Conservation (phyloP, 768 basidiomycete genomes). For the Tricholoma sp. region DNA sequence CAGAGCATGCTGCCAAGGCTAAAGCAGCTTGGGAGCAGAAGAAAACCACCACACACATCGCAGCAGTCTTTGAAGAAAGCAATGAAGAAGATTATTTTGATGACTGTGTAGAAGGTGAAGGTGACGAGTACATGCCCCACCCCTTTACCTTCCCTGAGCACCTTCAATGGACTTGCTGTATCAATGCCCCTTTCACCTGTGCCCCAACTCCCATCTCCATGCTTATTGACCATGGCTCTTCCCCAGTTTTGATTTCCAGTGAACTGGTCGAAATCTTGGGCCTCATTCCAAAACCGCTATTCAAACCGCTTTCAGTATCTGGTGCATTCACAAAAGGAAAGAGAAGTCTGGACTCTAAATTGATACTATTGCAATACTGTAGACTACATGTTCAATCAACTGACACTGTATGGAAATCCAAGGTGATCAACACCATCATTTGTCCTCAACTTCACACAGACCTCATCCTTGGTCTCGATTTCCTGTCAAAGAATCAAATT, state of each 20-base stretch:
- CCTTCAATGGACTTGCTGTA: not conserved
- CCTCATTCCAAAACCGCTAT: not conserved
- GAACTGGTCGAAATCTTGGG: not conserved
- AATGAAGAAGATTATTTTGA: not conserved
- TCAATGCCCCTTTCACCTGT: not conserved
- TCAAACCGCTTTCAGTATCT: not conserved
- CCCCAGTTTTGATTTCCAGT: not conserved
- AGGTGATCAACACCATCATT: conserved; percentile 1
- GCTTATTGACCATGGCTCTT: not conserved
- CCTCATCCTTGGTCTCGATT: not conserved
- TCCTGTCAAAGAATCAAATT: conserved; percentile 2
- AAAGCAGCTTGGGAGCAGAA: not conserved
- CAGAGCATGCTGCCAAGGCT: not conserved
- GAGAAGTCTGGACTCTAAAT: not conserved
- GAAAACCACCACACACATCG: not conserved
- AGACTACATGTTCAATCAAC: not conserved
- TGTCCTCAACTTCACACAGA: not conserved
- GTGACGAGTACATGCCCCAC: not conserved
- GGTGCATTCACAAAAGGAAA: not conserved
- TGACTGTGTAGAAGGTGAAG: not conserved
- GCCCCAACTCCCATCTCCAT: too few relatives aligned
- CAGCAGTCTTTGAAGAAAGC: not conserved
- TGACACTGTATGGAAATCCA: not conserved
- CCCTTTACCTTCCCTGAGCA: not conserved
- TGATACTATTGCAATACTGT: not conserved